Conservation (phyloP, 805 yeast genomes). For the Candida stauntonica region DNA sequence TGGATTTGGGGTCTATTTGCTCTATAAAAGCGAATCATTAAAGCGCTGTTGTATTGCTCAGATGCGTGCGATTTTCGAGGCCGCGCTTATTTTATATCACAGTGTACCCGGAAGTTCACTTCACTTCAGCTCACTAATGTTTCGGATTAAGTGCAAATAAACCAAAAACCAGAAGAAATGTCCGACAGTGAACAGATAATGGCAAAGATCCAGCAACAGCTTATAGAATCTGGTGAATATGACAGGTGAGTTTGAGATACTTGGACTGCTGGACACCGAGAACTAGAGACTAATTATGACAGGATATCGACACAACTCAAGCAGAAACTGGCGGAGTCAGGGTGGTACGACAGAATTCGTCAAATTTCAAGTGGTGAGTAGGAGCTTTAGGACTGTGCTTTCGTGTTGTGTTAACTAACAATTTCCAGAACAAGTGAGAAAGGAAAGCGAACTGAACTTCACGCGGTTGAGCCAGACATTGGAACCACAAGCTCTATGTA, state of each 20-base stretch:
- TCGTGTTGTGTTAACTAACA: background rate
- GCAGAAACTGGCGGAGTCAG: constrained; percentile 64
- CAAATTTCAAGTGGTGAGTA: constrained; percentile 49
- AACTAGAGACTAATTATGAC: background rate
- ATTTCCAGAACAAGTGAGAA: constrained; percentile 32
- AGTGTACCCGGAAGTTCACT: too few relatives aligned
- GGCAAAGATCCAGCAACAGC: constrained; percentile 62
- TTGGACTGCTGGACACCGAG: too few relatives aligned
- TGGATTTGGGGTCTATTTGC: too few relatives aligned
- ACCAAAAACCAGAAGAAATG: constrained; percentile 3
- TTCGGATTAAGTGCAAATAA: background rate
- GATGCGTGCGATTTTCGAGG: too few relatives aligned
- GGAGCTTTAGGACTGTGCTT: background rate
- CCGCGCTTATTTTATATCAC: too few relatives aligned
- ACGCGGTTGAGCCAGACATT: constrained; percentile 46
- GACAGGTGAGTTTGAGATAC: constrained; percentile 32
- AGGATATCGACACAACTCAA: constrained; percentile 59
- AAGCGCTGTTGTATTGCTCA: too few relatives aligned
- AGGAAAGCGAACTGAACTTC: constrained; percentile 45
- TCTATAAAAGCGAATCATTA: too few relatives aligned
- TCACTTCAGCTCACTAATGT: too few relatives aligned
- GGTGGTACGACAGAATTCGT: constrained; percentile 80
- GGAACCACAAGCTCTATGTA: constrained; percentile 62
- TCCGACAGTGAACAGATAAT: constrained; percentile 32
- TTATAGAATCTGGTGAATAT: constrained; percentile 76